phyloP scores from a whole-genome alignment of 257 asterid genomes.

The Rehmannia glutinosa region DNA sequence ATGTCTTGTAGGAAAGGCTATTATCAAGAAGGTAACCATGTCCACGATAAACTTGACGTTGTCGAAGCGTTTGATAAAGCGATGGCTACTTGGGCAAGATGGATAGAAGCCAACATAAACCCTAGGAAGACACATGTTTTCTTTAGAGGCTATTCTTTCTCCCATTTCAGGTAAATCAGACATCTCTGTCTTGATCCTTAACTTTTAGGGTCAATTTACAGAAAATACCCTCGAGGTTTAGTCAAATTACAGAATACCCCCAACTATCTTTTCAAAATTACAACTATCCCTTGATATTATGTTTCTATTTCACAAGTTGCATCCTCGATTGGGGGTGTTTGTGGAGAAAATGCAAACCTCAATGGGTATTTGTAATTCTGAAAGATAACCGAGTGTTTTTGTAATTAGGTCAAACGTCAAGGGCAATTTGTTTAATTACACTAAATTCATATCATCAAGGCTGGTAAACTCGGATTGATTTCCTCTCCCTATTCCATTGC shows the following conservation, averaged over 20 bases:
- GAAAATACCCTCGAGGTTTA: background rate
- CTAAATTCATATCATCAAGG: no score
- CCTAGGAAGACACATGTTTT: slow-evolving; percentile 49
- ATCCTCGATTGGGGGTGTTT: no score
- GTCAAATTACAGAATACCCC: no score
- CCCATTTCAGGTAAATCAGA: slow-evolving; percentile 64
- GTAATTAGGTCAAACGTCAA: background rate
- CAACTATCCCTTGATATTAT: no score
- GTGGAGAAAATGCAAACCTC: no score
- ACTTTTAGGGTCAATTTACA: no score
- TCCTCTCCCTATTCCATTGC: no score
- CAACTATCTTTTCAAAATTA: no score
- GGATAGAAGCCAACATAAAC: slow-evolving; percentile 58
- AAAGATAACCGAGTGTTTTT: background rate
- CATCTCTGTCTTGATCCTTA: no score
- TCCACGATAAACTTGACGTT: slow-evolving; percentile 49
- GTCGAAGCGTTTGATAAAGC: slow-evolving; percentile 65
- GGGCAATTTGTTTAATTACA: background rate
- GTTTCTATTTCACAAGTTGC: no score
- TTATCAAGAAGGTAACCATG: slow-evolving; percentile 72
- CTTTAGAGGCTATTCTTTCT: slow-evolving; percentile 65
- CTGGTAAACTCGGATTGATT: no score
- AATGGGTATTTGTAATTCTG: background rate
- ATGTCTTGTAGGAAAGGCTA: slow-evolving; percentile 59
- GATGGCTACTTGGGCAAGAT: slow-evolving; percentile 64